phyloP scores from a whole-genome alignment of 495 filamentous ascomycete species.

The Penicillium steckii region DNA sequence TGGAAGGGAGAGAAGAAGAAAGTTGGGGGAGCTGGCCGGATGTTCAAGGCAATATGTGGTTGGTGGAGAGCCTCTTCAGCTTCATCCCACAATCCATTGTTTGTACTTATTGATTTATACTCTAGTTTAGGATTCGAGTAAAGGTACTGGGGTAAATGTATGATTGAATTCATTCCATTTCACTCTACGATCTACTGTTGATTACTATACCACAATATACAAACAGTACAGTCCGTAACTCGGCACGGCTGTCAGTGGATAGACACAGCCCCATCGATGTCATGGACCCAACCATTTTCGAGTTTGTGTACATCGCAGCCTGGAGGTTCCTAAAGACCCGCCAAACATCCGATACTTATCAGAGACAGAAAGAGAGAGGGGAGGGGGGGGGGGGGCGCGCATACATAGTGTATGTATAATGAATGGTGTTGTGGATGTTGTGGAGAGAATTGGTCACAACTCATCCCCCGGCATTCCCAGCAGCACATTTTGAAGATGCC shows the following conservation, averaged over 20 bases:
- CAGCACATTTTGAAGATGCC: not conserved
- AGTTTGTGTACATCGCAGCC: too few relatives aligned
- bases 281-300: slow-evolving; percentile 7
- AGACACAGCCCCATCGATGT: slow-evolving; percentile 26
- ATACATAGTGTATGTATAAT: too few relatives aligned
- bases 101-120: not conserved
- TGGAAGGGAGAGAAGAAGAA: slow-evolving; percentile 29
- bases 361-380: too few relatives aligned
- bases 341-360: too few relatives aligned
- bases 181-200: not conserved
- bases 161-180: not conserved
- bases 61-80: slow-evolving; percentile 25
- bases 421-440: too few relatives aligned
- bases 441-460: too few relatives aligned
- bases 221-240: slow-evolving; percentile 1
- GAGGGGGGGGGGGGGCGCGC: too few relatives aligned
- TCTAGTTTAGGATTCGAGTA: too few relatives aligned
- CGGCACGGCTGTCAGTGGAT: slow-evolving; percentile 9
- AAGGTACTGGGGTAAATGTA: too few relatives aligned
- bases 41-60: slow-evolving; percentile 27
- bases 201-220: not conserved
- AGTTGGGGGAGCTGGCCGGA: slow-evolving; percentile 27
- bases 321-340: too few relatives aligned
- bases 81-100: slow-evolving; percentile 28
- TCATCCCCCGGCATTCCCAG: too few relatives aligned